Conservation (phyloP, 208 protist genomes). For the Kentomonas sorsogonicus region DNA sequence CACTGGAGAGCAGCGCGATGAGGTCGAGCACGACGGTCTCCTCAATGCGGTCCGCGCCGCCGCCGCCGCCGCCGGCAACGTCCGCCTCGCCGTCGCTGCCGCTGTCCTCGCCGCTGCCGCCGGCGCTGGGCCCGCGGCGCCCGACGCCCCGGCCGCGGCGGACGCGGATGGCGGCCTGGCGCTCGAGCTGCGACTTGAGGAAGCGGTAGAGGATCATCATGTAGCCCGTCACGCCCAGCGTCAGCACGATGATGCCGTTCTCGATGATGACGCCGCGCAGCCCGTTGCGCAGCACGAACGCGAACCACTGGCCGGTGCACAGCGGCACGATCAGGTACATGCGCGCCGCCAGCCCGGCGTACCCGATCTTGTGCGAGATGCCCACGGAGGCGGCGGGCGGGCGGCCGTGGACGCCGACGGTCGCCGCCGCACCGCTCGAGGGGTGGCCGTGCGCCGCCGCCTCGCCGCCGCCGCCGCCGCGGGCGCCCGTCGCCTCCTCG, state of each 20-base stretch:
- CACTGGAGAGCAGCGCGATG: slow-evolving; percentile 60
- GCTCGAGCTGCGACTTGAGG: slow-evolving; percentile 48
- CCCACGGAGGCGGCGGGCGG: too few relatives aligned
- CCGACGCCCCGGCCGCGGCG: slow-evolving; percentile 17
- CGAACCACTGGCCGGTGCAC: slow-evolving; percentile 82
- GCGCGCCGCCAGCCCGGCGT: slow-evolving; percentile 40
- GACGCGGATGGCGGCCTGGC: slow-evolving; percentile 21
- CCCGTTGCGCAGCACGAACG: slow-evolving; percentile 70
- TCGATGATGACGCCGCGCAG: slow-evolving; percentile 72
- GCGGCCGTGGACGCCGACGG: too few relatives aligned
- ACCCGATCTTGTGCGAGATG: too few relatives aligned
- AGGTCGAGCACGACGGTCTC: slow-evolving; percentile 49
- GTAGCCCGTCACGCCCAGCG: slow-evolving; percentile 75
- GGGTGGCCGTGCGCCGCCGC: too few relatives aligned
- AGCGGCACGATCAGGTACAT: slow-evolving; percentile 84
- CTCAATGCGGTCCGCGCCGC: slow-evolving; percentile 13
- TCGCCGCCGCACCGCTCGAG: too few relatives aligned
- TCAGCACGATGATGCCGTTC: slow-evolving; percentile 69
- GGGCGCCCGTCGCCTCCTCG: too few relatives aligned
- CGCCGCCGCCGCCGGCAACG: slow-evolving; percentile 6
- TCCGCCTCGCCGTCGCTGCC: not conserved
- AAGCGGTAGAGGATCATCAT: slow-evolving; percentile 73
- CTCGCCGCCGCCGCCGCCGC: too few relatives aligned
- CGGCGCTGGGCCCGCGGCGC: slow-evolving; percentile 4
- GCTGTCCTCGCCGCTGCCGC: slow-evolving; percentile 5